Base-by-base conservation (phyloP, 139 green algal species). In the Astrephomene gubernaculifera region DNA sequence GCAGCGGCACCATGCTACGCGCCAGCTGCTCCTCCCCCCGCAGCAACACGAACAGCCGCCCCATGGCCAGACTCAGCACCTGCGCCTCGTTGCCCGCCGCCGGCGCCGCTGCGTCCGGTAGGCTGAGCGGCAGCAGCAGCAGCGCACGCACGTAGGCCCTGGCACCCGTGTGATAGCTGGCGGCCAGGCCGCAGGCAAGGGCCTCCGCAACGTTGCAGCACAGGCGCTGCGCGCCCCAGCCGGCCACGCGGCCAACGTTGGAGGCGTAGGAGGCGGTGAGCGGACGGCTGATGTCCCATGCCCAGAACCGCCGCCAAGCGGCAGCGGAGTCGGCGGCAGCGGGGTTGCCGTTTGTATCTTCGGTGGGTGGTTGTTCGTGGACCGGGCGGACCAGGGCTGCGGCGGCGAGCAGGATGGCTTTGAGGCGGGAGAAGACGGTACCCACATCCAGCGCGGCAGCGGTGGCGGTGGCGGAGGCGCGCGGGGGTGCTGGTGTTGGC, bases 91-190 rank as follows among this genome's bases (percentile, higher is more conserved):
- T 65, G 22, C 65, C 63, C 63, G 85, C 74, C 83, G 65, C 2
- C 27, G 68, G 17, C 38, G 29, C 2, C 35, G 1, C 35, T 27
- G 52, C 44, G 17, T 41, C 70, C 68, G 61, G 52, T 7, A 64
- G 41, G 36, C 68, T 54, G 43, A 72, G 60, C 19, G 86, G 86
- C 63, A 90, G 86, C 79, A 90, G 79, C 86, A 90, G 71, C 80
- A 90, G 61, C 39, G 80, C 61, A 24, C 65, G 64, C 63, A 57
- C 72, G 65, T 87, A 80, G 17, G 38, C 44, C 9, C 9, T 38
- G 31, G 63, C 45, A 14, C 71, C 86, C 1, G 79, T 53, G 35
- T 60, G 43, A 36, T 76, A 82, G 63, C 31, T 65, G 19, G 72
- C 71, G 0, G 79, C 86, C 61, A 90, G 65, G 68, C 67, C 63